Conservation (phyloP, 2,329 filamentous ascomycete species). For the Colletotrichum tropicale region DNA sequence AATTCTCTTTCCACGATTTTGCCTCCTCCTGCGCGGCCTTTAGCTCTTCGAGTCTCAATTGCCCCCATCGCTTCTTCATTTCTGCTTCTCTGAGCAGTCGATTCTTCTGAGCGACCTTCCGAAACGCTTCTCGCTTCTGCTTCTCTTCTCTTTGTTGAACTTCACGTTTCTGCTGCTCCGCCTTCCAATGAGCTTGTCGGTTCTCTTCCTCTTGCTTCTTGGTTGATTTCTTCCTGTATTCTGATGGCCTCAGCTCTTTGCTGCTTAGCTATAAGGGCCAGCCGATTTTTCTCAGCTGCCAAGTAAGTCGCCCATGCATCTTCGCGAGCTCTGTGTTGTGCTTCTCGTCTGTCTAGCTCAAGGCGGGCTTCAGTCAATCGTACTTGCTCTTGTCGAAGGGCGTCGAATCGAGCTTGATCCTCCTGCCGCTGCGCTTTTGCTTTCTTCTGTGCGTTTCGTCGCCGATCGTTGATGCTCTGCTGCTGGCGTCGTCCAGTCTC, state of each 20-base stretch:
- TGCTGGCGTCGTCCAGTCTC: background rate
- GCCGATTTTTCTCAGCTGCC: too few relatives aligned
- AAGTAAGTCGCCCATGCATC: too few relatives aligned
- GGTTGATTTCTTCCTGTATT: too few relatives aligned
- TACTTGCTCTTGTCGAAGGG: too few relatives aligned
- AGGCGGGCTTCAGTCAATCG: too few relatives aligned
- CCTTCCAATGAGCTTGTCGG: background rate
- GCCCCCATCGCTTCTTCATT: fast-evolving
- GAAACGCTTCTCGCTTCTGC: background rate
- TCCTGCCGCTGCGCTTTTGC: background rate
- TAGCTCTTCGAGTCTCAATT: background rate
- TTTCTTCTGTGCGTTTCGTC: background rate
- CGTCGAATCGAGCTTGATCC: too few relatives aligned
- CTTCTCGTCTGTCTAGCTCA: too few relatives aligned
- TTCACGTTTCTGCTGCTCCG: background rate
- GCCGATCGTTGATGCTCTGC: fast-evolving
- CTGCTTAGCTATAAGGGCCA: too few relatives aligned
- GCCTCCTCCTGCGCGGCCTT: background rate
- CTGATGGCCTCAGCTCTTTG: too few relatives aligned
- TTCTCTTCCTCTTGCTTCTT: too few relatives aligned
- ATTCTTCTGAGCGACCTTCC: fast-evolving
- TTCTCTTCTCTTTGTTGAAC: background rate
- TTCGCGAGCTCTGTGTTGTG: too few relatives aligned
- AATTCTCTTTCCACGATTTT: fast-evolving
- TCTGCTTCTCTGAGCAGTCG: fast-evolving